Conservation (phyloP, 805 yeast species). For the Wickerhamomyces subpelliculosus region DNA sequence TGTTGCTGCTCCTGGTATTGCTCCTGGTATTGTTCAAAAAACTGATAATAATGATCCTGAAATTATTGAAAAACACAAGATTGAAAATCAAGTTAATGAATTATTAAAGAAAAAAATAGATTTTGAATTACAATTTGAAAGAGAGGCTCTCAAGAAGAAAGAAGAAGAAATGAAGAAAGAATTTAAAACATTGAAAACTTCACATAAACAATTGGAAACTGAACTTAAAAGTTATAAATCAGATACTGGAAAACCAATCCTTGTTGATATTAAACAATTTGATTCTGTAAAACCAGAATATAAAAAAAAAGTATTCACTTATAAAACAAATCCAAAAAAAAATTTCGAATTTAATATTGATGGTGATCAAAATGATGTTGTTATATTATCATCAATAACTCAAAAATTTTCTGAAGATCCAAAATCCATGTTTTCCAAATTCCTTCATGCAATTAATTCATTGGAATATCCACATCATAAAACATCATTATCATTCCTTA, state of each 20-base stretch:
- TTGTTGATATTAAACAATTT: background rate
- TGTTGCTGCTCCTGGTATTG: background rate
- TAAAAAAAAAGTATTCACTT: constrained; percentile 6
- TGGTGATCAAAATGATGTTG: constrained; percentile 8
- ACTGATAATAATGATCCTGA: constrained; percentile 10
- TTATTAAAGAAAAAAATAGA: constrained; percentile 13
- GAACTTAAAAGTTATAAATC: background rate
- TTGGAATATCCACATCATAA: constrained; percentile 6
- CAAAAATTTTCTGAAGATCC: constrained; percentile 5
- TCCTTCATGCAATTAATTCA: constrained; percentile 5
- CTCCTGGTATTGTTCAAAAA: background rate
- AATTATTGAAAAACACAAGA: constrained; percentile 10
- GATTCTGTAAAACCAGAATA: constrained; percentile 2
- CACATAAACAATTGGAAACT: background rate
- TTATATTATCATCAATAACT: constrained; percentile 9
- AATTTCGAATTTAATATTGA: constrained; percentile 2
- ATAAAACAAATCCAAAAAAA: constrained; percentile 3
- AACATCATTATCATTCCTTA: constrained; percentile 12
- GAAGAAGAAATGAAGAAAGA: constrained; percentile 1
- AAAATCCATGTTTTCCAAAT: constrained; percentile 8
- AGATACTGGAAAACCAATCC: background rate
- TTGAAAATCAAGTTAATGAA: constrained; percentile 13
- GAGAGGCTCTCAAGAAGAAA: constrained; percentile 1
- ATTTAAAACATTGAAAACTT: background rate
- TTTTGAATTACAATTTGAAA: constrained; percentile 2